Conservation (phyloP, 2,329 filamentous ascomycete species). For the Orbilia oligospora region DNA sequence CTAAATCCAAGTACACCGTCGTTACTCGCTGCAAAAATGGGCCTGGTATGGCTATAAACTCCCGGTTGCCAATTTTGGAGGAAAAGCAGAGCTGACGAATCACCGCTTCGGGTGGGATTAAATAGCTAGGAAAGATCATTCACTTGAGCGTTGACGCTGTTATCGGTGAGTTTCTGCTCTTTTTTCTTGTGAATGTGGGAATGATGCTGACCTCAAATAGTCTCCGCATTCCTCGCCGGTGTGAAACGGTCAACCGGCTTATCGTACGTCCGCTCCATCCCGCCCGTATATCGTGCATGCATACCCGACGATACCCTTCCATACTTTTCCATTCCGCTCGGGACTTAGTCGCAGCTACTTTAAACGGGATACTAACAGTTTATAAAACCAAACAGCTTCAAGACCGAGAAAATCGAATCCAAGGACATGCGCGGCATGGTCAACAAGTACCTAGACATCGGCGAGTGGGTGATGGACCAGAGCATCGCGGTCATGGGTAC, state of each 20-base stretch:
- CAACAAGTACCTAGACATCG: conserved; percentile 90
- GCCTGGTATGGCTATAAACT: conserved; percentile 48
- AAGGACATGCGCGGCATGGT: conserved; percentile 86
- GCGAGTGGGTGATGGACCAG: conserved; percentile 98
- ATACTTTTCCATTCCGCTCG: neutral
- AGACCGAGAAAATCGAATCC: conserved; percentile 84
- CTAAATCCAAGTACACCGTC: neutral
- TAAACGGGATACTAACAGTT: conserved; percentile 63
- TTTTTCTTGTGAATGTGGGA: neutral
- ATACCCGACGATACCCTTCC: conserved; percentile 3
- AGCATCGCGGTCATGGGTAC: conserved; percentile 91
- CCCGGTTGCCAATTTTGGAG: conserved; percentile 7
- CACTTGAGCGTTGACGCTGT: conserved; percentile 98
- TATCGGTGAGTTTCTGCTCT: conserved; percentile 76
- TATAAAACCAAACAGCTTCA: conserved; percentile 77
- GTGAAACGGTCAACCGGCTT: conserved; percentile 97
- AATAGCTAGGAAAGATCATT: conserved; percentile 89
- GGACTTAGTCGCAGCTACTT: neutral
- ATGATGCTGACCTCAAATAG: conserved; percentile 65
- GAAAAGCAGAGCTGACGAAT: conserved; percentile 48
- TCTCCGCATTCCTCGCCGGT: conserved; percentile 95
- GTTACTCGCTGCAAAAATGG: conserved; percentile 42
- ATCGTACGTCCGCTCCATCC: conserved; percentile 79
- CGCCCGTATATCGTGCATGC: conserved; percentile 39
- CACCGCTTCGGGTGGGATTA: conserved; percentile 2